Conservation (phyloP, 257 asterid species). For the Echium plantagineum region DNA sequence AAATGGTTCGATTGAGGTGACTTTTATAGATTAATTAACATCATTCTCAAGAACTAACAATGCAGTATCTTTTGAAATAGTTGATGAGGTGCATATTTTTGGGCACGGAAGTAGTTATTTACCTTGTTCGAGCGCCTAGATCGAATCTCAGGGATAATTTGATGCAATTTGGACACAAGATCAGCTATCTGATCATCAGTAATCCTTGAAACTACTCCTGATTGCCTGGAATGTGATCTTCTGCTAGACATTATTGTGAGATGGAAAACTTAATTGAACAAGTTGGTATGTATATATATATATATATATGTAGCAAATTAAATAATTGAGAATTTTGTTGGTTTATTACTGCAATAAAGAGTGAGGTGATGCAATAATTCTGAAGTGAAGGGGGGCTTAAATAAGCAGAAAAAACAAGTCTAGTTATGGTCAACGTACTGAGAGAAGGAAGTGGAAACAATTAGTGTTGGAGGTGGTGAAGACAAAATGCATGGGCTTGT, state of each 20-base stretch:
- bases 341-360: too few relatives aligned
- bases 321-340: not conserved
- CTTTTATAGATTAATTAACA: too few relatives aligned
- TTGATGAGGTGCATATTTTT: too few relatives aligned
- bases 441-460: not conserved
- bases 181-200: constrained; percentile 83
- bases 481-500: constrained; percentile 79
- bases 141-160: constrained; percentile 77
- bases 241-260: constrained; percentile 65
- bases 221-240: constrained; percentile 71
- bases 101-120: not conserved
- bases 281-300: too few relatives aligned
- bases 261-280: not conserved
- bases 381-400: constrained; percentile 6
- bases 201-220: constrained; percentile 45
- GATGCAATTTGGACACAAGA: constrained; percentile 69
- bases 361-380: not conserved
- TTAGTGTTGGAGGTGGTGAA: constrained; percentile 53
- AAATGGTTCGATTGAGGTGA: too few relatives aligned
- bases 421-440: constrained; percentile 36
- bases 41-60: too few relatives aligned
- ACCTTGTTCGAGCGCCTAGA: constrained; percentile 74
- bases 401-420: constrained; percentile 16
- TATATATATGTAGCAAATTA: too few relatives aligned
- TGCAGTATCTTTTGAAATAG: too few relatives aligned